phyloP scores from a whole-genome alignment of 495 filamentous ascomycete genomes.

The Pseudevernia furfuracea region DNA sequence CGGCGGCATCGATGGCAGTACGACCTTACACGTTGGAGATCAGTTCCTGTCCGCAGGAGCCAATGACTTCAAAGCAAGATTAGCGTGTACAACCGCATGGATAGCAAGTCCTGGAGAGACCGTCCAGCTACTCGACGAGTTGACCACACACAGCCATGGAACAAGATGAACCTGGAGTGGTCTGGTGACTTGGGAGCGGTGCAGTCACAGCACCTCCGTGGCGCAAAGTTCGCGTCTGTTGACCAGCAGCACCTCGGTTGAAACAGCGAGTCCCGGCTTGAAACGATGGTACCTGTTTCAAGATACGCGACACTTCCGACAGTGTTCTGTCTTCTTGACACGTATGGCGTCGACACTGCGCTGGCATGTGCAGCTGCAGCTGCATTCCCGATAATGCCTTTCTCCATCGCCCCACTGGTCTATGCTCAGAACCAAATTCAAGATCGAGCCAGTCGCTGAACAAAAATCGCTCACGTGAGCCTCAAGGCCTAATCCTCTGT shows the following conservation, averaged over 20 bases:
- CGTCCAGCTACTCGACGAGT: slow-evolving; percentile 76
- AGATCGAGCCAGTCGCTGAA: background rate
- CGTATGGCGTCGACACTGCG: background rate
- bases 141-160: slow-evolving; percentile 31
- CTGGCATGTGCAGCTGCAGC: background rate
- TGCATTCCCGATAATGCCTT: background rate
- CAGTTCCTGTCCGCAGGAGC: slow-evolving; percentile 93
- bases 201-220: background rate
- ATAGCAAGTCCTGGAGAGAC: slow-evolving; percentile 90
- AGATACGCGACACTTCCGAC: background rate
- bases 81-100: slow-evolving; percentile 71
- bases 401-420: background rate
- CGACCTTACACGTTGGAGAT: slow-evolving; percentile 82
- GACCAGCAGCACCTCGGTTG: background rate
- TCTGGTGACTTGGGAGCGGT: background rate
- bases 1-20: slow-evolving; percentile 55
- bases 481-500: too few relatives aligned
- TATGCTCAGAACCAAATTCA: background rate
- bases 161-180: background rate
- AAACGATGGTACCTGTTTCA: background rate
- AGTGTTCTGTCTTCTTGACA: background rate
- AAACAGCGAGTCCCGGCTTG: background rate
- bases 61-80: slow-evolving; percentile 86
- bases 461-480: background rate
- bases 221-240: background rate